Base-by-base conservation (phyloP, 176 grass and related monocot species). In the Paspalum vaginatum region DNA sequence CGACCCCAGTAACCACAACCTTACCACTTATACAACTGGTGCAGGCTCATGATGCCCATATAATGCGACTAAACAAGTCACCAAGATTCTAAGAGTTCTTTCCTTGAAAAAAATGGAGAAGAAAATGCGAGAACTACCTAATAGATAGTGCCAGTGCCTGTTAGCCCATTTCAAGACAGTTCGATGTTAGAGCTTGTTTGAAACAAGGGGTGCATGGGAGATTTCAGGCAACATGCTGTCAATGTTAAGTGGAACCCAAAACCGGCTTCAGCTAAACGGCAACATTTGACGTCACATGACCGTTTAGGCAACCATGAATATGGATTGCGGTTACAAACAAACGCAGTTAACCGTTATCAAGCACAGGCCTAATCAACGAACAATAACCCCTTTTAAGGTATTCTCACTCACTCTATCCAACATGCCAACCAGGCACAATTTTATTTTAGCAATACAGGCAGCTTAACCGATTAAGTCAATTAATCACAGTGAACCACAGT, bases 361-460 rank as follows among this genome's bases (percentile, higher is more conserved):
- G 37, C 18, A 47, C 18, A 47, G n/a, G 6, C 8, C 0, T 0
- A 45, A 43, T 8, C 13, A 56, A 71, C 24, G 3, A 32, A 32
- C 32, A 32, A 32, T 32, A 32, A 32, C 32, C 32, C 32, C 32
- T 3, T 32, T 37, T 57, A 56, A 16, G 18, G 11, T 5, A 41
- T 12, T 3, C 52, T 12, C 15, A 67, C 32, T 46, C 8, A 27
- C 17, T 59, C 6, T 22, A 53, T 74, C 13, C 18, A n/a, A n/a
- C n/a, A n/a, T n/a, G n/a, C n/a, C n/a, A 74, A 58, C 14, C 7
- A 50, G 67, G 77, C 52, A 76, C 5, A 54, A 76, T 81, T 76
- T 22, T 54, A 69, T 81, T 76, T 37, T 54, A 69, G 26, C 11
- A 68, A 6, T 8, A 32, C 32, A 25, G 18, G 37, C 37, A 58